Conservation (phyloP, 306 rosid species). For the Elaeagnus macrophylla region DNA sequence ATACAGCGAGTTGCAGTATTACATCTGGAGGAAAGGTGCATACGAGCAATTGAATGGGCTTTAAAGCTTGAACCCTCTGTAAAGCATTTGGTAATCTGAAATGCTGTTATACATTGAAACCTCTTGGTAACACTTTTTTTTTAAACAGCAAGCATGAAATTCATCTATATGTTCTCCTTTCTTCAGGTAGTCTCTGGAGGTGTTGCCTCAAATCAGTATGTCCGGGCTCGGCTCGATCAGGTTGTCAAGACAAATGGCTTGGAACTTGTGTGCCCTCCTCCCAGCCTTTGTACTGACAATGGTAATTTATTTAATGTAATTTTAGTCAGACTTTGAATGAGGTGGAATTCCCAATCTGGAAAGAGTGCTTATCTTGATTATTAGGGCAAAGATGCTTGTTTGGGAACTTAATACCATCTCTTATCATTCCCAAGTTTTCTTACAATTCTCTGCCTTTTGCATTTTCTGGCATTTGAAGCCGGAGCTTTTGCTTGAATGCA, state of each 20-base stretch:
- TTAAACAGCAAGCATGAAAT: constrained; percentile 4
- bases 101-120: constrained; percentile 9
- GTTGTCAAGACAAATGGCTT: constrained; percentile 58
- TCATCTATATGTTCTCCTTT: constrained; percentile 18
- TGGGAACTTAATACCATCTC: not conserved
- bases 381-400: not conserved
- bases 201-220: constrained; percentile 87
- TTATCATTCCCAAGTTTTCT: not conserved
- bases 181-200: constrained; percentile 90
- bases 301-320: constrained; percentile 39
- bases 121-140: constrained; percentile 12
- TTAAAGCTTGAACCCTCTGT: constrained; percentile 85
- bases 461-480: not conserved
- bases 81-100: constrained; percentile 52
- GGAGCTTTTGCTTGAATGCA: not conserved
- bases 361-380: not conserved
- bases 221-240: constrained; percentile 61
- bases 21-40: constrained; percentile 92
- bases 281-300: constrained; percentile 88
- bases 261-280: constrained; percentile 88
- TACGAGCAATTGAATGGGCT: constrained; percentile 92
- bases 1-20: constrained; percentile 77
- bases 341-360: not conserved
- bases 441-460: not conserved
- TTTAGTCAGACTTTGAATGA: constrained; percentile 15